Evolutionary conservation across 2,329 filamentous ascomycete genomes (phyloP), one percentile per base, ranked within the genome.

Genomic region (Exophiala xenobiotica): DNA sequence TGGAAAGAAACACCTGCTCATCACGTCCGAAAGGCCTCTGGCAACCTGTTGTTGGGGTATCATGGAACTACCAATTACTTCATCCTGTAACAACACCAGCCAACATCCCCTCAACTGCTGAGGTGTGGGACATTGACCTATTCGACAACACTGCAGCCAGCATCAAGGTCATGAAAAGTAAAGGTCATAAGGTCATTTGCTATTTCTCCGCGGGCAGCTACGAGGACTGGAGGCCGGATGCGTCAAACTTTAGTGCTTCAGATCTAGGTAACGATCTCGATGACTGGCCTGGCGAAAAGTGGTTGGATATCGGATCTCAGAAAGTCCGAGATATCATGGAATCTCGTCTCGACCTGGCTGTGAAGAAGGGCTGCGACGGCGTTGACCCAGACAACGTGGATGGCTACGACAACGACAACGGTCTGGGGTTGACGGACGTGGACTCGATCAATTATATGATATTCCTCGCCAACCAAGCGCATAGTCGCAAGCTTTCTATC

Each of bases 161-260:
- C 1, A 78, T 84, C 44, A 54, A 66, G 3, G 64, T 66, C 4
- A 69, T 85, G 11, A 77, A 83, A 35, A 57, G 59, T 2, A 62
- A 74, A 22, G 78, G 76, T 6, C 79, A 79, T 63, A 82, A 79
- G 55, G 79, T 88, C 47, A 83, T 89, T 52, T 90, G 86, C 72
- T 90, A 90, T 69, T 89, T 89, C 70, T 85, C 81, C 45, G 85
- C 83, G 0, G 86, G 86, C 1, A 84, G 80, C 6, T 87, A 78
- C 60, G 86, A 90, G 67, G 65, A 81, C 45, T 81, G 77, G 71
- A 76, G 86, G 2, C 68, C 74, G 1, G 86, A 89, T 63, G 74
- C 75, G 14, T 64, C 63, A 23, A 61, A 78, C 4, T 88, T 88
- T 63, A 63, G 70, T 6, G 56, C 71, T 1, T 65, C 68, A 0